Percentiles rank a stretch among this genome's conserved stretches.
Conservation (phyloP, 192 early-diverging fungal genomes). For the Coemansia sp. region DNA sequence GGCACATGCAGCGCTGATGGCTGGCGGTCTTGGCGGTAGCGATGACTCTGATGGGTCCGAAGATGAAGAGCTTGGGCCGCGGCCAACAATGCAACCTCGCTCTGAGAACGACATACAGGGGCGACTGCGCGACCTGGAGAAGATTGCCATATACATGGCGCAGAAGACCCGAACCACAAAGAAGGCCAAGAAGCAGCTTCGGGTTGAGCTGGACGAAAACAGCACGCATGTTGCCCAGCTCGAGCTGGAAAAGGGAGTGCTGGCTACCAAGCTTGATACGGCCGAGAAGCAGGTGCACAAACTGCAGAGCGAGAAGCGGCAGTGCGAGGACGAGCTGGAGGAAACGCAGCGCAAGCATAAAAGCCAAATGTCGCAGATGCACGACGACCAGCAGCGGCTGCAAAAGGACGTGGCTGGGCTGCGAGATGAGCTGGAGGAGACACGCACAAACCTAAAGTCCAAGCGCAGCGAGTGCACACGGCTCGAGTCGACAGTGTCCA, state of each 20-base stretch:
- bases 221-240: conserved; percentile 45
- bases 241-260: conserved; percentile 36
- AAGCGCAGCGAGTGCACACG: conserved; percentile 39
- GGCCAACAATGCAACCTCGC: conserved; percentile 26
- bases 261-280: conserved; percentile 33
- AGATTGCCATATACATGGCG: conserved; percentile 47
- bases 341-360: conserved; percentile 37
- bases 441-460: conserved; percentile 21
- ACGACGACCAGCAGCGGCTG: conserved; percentile 55
- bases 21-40: conserved; percentile 16
- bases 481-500: conserved; percentile 40
- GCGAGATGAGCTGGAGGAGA: conserved; percentile 32
- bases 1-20: not conserved
- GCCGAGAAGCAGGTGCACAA: conserved; percentile 21
- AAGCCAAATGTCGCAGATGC: conserved; percentile 22
- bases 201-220: conserved; percentile 57
- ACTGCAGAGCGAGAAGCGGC: conserved; percentile 22
- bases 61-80: conserved; percentile 30
- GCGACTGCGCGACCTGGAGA: conserved; percentile 78
- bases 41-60: conserved; percentile 23
- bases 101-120: conserved; percentile 57
- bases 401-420: conserved; percentile 26
- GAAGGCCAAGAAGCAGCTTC: conserved; percentile 55
- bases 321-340: conserved; percentile 29
- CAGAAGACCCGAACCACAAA: conserved; percentile 54